Base-by-base conservation (phyloP, 176 grass and related monocot species). In the Cenchrus americanus region DNA sequence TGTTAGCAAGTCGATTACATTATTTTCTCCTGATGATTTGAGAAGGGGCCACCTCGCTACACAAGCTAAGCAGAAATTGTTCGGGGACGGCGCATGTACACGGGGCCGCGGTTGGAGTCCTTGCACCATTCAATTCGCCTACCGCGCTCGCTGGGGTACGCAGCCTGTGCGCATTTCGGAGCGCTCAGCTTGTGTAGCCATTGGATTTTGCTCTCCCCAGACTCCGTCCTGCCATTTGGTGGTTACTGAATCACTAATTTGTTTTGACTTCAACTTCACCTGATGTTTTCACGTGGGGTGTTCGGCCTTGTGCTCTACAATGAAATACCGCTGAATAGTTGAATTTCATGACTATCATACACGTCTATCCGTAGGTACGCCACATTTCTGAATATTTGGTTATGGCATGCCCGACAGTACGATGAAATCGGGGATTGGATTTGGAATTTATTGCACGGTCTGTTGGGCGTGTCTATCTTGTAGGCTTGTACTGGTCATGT, bases 51-150 rank as follows among this genome's bases (percentile, higher is more conserved):
- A 53, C 43, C 51, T 65, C 19, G 23, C 23, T 30, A 30, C 27
- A 30, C 27, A 30, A 30, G 27, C 14, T 26, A 15, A 15, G 26
- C 70, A 62, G 44, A 61, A 26, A 4, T 47, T 27, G 70, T 46
- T 77, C 64, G 54, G 4, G 32, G 0, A 24, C 26, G 73, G 83
- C 40, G 67, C 88, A 67, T 66, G 50, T 54, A 48, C 27, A 30
- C 27, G 27, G 27, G 27, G 27, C 27, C 21, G 9, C 71, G 41
- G 14, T 69, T 26, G 18, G 80, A 58, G 49, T 79, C 77, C 52
- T 34, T 23, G 14, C 59, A 67, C 84, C 79, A 90, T 90, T 88
- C 73, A 90, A 90, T 86, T 78, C 84, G 51, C 88, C 3, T n/a
- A 83, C 84, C 69, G 82, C 66, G 42, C 79, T 15, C 78, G 10